A percentile compares a stretch with the other conserved stretches of the same genome.
Conservation (phyloP, 202 grass and related monocot species). For the Sporobolus alterniflorus region DNA sequence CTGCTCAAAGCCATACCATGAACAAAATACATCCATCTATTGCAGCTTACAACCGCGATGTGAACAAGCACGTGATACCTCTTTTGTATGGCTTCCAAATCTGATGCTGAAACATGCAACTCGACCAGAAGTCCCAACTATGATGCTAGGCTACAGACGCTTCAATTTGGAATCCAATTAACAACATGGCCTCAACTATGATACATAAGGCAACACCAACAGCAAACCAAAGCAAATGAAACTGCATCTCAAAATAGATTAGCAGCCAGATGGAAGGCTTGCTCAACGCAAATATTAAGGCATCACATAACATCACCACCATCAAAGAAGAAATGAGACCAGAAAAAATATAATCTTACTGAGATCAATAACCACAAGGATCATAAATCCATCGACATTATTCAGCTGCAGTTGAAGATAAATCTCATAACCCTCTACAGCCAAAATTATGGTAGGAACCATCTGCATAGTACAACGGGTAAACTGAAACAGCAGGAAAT, state of each 20-base stretch:
- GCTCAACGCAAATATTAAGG: background rate
- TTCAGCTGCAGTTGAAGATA: constrained; percentile 50
- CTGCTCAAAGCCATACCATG: too few species aligned
- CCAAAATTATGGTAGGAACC: constrained; percentile 55
- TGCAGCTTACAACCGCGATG: too few species aligned
- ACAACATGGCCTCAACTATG: background rate
- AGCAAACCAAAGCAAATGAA: background rate
- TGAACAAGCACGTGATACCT: background rate
- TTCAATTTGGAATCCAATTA: background rate
- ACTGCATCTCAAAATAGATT: background rate
- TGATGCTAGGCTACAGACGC: too few species aligned
- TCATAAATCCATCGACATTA: constrained; percentile 44
- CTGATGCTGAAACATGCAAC: background rate
- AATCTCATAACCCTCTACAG: constrained; percentile 57
- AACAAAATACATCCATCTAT: too few species aligned
- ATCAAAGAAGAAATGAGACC: background rate
- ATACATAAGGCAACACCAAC: background rate
- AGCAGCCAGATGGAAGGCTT: background rate
- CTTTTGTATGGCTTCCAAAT: background rate
- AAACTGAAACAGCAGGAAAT: constrained; percentile 17
- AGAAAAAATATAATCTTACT: background rate
- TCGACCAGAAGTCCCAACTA: background rate
- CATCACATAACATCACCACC: background rate
- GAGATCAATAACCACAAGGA: constrained; percentile 2
- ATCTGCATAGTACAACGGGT: constrained; percentile 1